These are phyloP conservation scores for Stenogyne calaminthoides DNA, from an alignment of 305 asterid species.

Conservation along the genomic window DNA sequence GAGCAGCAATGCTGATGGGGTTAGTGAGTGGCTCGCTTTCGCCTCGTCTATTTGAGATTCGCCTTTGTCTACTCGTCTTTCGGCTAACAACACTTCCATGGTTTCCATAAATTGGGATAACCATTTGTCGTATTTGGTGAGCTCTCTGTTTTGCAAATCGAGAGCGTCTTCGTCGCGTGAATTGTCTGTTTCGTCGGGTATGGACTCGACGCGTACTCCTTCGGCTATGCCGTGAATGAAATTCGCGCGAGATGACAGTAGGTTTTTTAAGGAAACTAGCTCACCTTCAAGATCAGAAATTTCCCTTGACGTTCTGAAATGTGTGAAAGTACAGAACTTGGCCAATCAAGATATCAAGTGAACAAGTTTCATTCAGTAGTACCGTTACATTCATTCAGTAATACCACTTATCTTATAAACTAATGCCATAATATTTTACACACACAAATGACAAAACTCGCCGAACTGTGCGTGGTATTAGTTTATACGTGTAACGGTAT, in stretches of 20 bases:
- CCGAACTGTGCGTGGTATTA: too few relatives aligned
- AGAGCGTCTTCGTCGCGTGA: slow-evolving; percentile 41
- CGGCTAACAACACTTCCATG: slow-evolving; percentile 76
- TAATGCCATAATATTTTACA: too few relatives aligned
- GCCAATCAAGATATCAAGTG: neutral
- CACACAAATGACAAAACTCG: too few relatives aligned
- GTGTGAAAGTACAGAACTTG: neutral
- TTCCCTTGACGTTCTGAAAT: slow-evolving; percentile 82
- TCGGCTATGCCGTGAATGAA: slow-evolving; percentile 70
- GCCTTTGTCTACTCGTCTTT: slow-evolving; percentile 76
- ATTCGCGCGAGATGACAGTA: slow-evolving; percentile 68
- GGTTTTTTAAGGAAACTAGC: slow-evolving; percentile 78
- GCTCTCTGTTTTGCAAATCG: slow-evolving; percentile 40
- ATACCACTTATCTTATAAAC: too few relatives aligned
- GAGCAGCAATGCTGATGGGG: slow-evolving; percentile 45
- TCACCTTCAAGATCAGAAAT: slow-evolving; percentile 95
- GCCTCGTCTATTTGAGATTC: slow-evolving; percentile 53
- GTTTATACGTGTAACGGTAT: too few relatives aligned
- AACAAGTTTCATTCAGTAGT: too few relatives aligned
- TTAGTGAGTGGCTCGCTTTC: slow-evolving; percentile 26
- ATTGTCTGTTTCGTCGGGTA: slow-evolving; percentile 46
- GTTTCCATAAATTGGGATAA: slow-evolving; percentile 54
- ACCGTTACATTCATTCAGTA: neutral
- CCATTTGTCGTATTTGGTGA: slow-evolving; percentile 63
- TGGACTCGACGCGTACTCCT: slow-evolving; percentile 65